A percentile compares a stretch with the other conserved stretches of the same genome.
phyloP scores from a whole-genome alignment of 2,329 filamentous ascomycete genomes.

The Cladophialophora immunda region DNA sequence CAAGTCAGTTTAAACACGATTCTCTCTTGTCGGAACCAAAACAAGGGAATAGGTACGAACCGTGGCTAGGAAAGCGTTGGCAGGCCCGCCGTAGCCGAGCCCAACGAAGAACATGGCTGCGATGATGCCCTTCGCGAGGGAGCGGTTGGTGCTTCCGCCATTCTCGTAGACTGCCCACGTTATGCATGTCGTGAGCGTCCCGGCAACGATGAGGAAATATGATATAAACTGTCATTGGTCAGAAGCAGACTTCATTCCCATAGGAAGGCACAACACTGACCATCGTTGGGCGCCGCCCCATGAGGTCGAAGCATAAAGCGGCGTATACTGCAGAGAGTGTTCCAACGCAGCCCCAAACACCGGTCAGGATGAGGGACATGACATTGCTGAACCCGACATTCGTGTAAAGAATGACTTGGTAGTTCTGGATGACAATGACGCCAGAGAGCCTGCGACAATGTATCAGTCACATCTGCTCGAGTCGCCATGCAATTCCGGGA shows the following conservation, averaged over 20 bases:
- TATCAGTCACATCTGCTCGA: background rate
- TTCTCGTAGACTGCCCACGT: conserved; percentile 20
- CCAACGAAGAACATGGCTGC: conserved; percentile 20
- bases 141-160: conserved; percentile 16
- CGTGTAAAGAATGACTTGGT: conserved; percentile 77
- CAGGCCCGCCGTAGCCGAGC: conserved; percentile 18
- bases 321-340: conserved; percentile 75
- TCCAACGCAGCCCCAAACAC: conserved; percentile 90
- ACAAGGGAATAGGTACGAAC: conserved; percentile 7
- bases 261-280: conserved; percentile 70
- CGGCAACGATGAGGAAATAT: conserved; percentile 16
- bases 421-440: conserved; percentile 95
- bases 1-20: background rate
- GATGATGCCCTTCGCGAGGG: conserved; percentile 20
- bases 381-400: conserved; percentile 59
- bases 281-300: conserved; percentile 67
- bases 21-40: background rate
- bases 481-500: background rate
- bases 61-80: conserved; percentile 23
- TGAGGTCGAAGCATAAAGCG: conserved; percentile 62
- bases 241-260: conserved; percentile 51
- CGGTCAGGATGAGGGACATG: conserved; percentile 71
- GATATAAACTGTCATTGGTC: conserved; percentile 15
- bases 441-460: conserved; percentile 15
- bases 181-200: conserved; percentile 7